A percentile compares a stretch with the other conserved stretches of the same genome.
These are phyloP conservation scores for Kodamaea nitidulidarum DNA, from an alignment of 805 yeast genomes.

Conservation along the genomic window DNA sequence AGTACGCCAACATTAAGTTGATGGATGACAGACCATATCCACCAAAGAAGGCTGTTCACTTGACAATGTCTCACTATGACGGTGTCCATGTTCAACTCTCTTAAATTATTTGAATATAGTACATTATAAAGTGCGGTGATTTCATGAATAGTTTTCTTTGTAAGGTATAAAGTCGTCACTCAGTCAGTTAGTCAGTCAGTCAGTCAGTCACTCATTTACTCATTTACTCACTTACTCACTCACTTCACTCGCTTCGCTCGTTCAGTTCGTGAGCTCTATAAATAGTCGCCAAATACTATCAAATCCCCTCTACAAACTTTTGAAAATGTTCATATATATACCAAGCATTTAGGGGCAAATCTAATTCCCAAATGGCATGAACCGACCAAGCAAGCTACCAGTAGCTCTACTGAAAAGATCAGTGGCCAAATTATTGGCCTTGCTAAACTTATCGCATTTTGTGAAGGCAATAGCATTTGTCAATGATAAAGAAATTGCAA, in stretches of 20 bases:
- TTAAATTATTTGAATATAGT: constrained; percentile 3
- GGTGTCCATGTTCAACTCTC: constrained; percentile 16
- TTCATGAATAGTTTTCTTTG: no score
- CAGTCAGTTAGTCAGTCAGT: no score
- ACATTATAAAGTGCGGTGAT: no score
- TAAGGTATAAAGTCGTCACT: no score
- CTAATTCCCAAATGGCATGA: constrained; percentile 36
- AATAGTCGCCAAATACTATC: no score
- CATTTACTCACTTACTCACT: no score
- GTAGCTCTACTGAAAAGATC: constrained; percentile 53
- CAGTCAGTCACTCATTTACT: no score
- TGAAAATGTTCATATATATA: no score
- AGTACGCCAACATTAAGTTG: constrained; percentile 19
- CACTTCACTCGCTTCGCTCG: no score
- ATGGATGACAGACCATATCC: constrained; percentile 23
- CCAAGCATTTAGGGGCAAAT: no score
- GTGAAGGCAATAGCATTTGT: constrained; percentile 90
- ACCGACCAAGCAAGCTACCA: constrained; percentile 41
- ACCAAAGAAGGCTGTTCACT: constrained; percentile 26
- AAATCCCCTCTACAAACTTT: no score
- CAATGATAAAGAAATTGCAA: constrained; percentile 67
- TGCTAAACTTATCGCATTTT: constrained; percentile 87
- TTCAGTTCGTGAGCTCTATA: no score
- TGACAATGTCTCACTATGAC: constrained; percentile 22
- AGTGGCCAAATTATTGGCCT: constrained; percentile 65